Evolutionary conservation across 2,329 filamentous ascomycete species (phyloP), one percentile per base, ranked within the genome.

Genomic region (Tolypocladium ovalisporum): DNA sequence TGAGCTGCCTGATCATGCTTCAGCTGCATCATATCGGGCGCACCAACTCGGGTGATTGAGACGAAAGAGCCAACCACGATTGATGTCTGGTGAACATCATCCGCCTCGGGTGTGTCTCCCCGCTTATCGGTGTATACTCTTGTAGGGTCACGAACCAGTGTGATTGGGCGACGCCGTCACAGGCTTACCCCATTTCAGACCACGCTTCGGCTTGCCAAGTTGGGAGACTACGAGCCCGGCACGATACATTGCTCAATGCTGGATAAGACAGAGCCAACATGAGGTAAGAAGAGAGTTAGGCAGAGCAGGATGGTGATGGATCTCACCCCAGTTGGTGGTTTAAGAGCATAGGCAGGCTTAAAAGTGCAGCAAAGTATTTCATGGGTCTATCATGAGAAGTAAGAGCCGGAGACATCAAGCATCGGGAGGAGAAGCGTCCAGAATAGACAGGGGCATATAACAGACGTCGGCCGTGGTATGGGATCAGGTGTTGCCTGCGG

Each of bases 151-250:
- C 15, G 51, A n/a, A 17, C 17, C 9, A n/a, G 2, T 19, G 10
- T 49, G 56, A 57, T 57, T 57, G 56, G 56, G 39, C n/a, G 37
- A 39, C 36, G 51, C 32, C 29, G 24, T 39, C 29, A 4, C 9
- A 9, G n/a, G 47, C 47, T 51, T 9, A 34, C 29, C 29, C 27
- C 27, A n/a, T 51, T 32, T 10, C 22, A n/a, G 47, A 17, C 35
- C 7, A 40, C 42, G 36, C 42, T 36, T 54, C 51, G 49, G 56
- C 29, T 57, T 57, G 51, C 56, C 56, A 29, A 22, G 44, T 54
- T 35, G 27, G 37, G 51, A 57, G 51, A 24, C 37, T 4, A 42
- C 29, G 19, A 13, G 36, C 37, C 27, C 19, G 12, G 19, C 22
- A 15, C 10, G n/a, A 39, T 56, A 5, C 54, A 9, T 39, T 12